Evolutionary conservation across 176 grass and related monocot genomes (phyloP).

Genomic region (Paspalum notatum): DNA sequence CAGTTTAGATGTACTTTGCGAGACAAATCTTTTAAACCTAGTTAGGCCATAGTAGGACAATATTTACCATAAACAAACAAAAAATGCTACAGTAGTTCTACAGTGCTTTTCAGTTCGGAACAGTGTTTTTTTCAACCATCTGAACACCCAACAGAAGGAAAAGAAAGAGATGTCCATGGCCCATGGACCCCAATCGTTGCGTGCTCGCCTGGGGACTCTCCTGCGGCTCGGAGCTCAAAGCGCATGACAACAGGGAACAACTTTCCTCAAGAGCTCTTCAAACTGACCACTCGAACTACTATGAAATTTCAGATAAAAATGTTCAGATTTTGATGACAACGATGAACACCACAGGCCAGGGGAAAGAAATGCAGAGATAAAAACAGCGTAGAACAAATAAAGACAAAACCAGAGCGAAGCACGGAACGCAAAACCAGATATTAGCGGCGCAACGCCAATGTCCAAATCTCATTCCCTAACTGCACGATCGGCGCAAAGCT

Average conservation of each 20-base stretch:
- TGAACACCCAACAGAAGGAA: conserved; percentile 39
- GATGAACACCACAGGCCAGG: neutral
- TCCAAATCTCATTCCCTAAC: neutral
- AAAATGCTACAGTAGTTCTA: no score
- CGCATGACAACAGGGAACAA: conserved; percentile 15
- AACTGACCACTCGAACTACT: neutral
- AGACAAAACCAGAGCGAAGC: neutral
- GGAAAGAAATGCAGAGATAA: neutral
- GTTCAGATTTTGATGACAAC: neutral
- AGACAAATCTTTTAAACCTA: no score
- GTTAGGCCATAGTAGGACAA: no score
- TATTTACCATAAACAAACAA: no score
- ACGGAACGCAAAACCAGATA: neutral
- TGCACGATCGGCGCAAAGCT: neutral
- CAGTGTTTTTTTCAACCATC: no score
- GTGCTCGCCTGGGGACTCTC: conserved; percentile 30
- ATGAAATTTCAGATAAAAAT: neutral
- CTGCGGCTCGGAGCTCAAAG: conserved; percentile 38
- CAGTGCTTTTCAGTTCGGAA: no score
- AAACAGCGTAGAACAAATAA: neutral
- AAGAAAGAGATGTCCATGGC: neutral
- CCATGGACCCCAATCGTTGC: conserved; percentile 31
- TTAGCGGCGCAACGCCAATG: neutral
- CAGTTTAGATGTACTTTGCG: no score
- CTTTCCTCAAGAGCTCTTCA: conserved; percentile 22